Base-by-base conservation (phyloP, 345 rosid species). In the Aurinia saxatilis region DNA sequence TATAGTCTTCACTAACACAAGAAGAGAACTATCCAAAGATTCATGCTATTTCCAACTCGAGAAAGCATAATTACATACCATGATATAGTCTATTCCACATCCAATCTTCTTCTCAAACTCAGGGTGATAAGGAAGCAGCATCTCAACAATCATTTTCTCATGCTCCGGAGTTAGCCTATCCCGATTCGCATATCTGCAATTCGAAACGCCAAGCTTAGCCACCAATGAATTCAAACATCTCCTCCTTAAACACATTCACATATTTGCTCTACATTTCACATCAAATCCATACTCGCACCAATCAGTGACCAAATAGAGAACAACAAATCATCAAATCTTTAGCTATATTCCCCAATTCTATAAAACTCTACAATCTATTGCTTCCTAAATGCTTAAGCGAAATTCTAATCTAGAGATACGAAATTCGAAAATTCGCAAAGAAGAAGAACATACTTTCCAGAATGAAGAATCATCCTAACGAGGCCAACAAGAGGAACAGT, bases 401-500 rank as follows among this genome's bases (percentile, higher is more conserved):
- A 12, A 21, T 16, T 54, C 3, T 25, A 33, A 45, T n/a, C 9
- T n/a, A n/a, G 48, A 30, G 44, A 52, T 16, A 16, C 18, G 23
- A 58, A 48, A 52, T 10, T 37, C 0, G 34, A 45, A 49, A 57
- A 42, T 1, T 9, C 6, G 12, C 0, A 37, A 48, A 47, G 7
- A 61, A 19, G 5, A 57, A 44, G 6, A 3, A 57, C 83, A 30
- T 73, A 90, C 99, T 73, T 81, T 66, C 80, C 86, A 25, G 99
- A 85, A 72, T 87, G 97, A 70, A 93, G 79, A 79, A 93, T 75
- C 97, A 84, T 87, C 61, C 99, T 79, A 14, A 81, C 96, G 60
- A 90, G 85, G 14, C 95, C 92, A 62, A 87, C 96, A 50, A 93
- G 88, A 50, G 99, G 99, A 57, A 84, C 95, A 0, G 99, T 93